phyloP scores from a whole-genome alignment of 2,329 filamentous ascomycete species.

The Phyllachora maydis region DNA sequence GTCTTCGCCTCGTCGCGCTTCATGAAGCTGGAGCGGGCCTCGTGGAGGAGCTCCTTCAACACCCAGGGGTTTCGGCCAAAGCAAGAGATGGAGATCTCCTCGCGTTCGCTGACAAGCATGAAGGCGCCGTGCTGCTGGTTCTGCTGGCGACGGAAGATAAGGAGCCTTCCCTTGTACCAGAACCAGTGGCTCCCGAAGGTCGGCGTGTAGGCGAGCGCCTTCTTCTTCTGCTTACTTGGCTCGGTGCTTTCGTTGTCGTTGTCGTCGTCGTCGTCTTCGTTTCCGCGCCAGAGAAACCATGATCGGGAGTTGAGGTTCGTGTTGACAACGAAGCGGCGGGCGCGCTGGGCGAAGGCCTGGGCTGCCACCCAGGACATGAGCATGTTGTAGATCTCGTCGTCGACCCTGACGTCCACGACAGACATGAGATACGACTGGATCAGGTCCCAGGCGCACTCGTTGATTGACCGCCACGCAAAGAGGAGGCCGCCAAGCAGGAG shows the following conservation, averaged over 20 bases:
- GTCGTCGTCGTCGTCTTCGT: constrained; percentile 21
- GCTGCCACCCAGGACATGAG: constrained; percentile 48
- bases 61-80: constrained; percentile 38
- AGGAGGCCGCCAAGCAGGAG: constrained; percentile 24
- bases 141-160: constrained; percentile 39
- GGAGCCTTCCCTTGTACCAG: constrained; percentile 36
- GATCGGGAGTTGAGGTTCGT: constrained; percentile 33
- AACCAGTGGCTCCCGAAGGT: constrained; percentile 48
- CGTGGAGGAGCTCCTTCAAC: constrained; percentile 39
- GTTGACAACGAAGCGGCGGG: constrained; percentile 43
- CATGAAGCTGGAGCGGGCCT: constrained; percentile 32
- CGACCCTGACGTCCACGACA: constrained; percentile 41
- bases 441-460: constrained; percentile 21
- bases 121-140: constrained; percentile 14
- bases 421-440: constrained; percentile 38
- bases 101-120: constrained; percentile 14
- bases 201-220: constrained; percentile 40
- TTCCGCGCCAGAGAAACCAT: constrained; percentile 23
- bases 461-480: constrained; percentile 31
- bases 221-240: constrained; percentile 18
- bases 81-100: constrained; percentile 34
- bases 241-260: constrained; percentile 11
- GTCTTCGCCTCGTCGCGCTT: constrained; percentile 40
- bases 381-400: constrained; percentile 56
- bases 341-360: constrained; percentile 37